Evolutionary conservation across 352 stramenopile species (phyloP).

Genomic region (Chrysophaeum taylorii): DNA sequence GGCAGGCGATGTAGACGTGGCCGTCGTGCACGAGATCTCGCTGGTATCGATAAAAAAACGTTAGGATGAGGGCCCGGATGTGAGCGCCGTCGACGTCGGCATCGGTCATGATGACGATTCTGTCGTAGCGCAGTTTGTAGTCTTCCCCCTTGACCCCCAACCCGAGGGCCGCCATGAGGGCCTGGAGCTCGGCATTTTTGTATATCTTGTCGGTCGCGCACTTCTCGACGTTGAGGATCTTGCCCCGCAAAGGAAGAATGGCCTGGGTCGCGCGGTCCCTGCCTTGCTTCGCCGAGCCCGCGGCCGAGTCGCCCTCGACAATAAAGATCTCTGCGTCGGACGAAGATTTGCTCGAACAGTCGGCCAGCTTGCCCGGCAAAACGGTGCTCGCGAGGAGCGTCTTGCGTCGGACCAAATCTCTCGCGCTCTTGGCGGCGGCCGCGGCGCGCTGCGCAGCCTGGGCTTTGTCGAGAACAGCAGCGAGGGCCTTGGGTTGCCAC

Average conservation of each 20-base stretch:
- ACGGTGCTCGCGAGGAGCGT: conserved; percentile 57
- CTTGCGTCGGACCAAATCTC: conserved; percentile 62
- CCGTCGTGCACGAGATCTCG: conserved; percentile 59
- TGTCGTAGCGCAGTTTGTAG: conserved; percentile 56
- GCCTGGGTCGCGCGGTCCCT: conserved; percentile 57
- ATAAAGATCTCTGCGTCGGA: conserved; percentile 60
- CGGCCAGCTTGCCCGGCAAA: conserved; percentile 54
- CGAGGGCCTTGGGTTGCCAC: conserved; percentile 53
- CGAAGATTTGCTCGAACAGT: conserved; percentile 40
- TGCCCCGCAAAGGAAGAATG: conserved; percentile 63
- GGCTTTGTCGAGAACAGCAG: conserved; percentile 55
- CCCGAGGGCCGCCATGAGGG: conserved; percentile 58
- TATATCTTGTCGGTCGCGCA: conserved; percentile 59
- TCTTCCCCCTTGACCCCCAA: conserved; percentile 52
- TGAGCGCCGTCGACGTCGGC: conserved; percentile 68
- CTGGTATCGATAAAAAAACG: conserved; percentile 70
- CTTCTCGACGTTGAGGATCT: conserved; percentile 73
- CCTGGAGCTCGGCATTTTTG: conserved; percentile 58
- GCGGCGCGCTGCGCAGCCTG: conserved; percentile 48
- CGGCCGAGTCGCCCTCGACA: conserved; percentile 60
- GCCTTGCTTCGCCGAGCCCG: conserved; percentile 56
- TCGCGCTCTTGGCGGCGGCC: conserved; percentile 52
- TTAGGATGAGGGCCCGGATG: conserved; percentile 64
- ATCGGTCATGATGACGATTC: conserved; percentile 72
- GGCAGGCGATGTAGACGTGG: conserved; percentile 63